Base-by-base conservation (phyloP, 2,329 filamentous ascomycete genomes). In the Ophiostoma himal-ulmi region DNA sequence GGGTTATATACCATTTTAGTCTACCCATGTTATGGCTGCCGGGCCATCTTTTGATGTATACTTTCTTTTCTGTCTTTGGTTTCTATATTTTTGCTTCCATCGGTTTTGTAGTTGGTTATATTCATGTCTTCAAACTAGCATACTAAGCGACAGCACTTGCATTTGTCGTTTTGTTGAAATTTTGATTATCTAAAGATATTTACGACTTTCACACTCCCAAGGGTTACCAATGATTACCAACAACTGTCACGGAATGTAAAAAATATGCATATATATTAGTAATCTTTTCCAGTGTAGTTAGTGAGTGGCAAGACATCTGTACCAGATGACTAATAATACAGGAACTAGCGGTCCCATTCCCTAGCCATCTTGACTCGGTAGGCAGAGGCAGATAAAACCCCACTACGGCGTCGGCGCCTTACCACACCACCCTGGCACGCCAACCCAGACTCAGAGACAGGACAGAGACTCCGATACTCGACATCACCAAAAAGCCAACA, bases 361-460 rank as follows among this genome's bases (percentile, higher is more conserved):
- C 44, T 8, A 22, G 65, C 68, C 66, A 68, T 67, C 65, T 65
- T 64, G 68, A 39, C 17, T 68, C n/a, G 5, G 26, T 17, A 60
- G 22, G 54, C n/a, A 60, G 60, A 37, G 52, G 52, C 60, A 64
- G 41, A 36, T 20, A 60, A 71, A 57, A 67, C 70, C 70, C 70
- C 66, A 67, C 70, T 67, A 69, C 60, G 67, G 60, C 67, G 69
- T 71, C 39, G 68, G 60, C 39, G 34, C 68, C 54, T 44, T 48
- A 62, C 34, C 30, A 48, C 68, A 20, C 37, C 54, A n/a, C 54
- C n/a, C 8, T 30, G 22, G 52, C 52, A 57, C 52, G 52, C 8
- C n/a, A 57, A 14, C 52, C 52, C 22, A 57, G n/a, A 57, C 22
- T 26, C 10, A 57, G 8, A 34, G 48, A 52, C 48, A 41, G 22